Conservation (phyloP, 176 grass and related monocot genomes). For the Dactylis glomerata region DNA sequence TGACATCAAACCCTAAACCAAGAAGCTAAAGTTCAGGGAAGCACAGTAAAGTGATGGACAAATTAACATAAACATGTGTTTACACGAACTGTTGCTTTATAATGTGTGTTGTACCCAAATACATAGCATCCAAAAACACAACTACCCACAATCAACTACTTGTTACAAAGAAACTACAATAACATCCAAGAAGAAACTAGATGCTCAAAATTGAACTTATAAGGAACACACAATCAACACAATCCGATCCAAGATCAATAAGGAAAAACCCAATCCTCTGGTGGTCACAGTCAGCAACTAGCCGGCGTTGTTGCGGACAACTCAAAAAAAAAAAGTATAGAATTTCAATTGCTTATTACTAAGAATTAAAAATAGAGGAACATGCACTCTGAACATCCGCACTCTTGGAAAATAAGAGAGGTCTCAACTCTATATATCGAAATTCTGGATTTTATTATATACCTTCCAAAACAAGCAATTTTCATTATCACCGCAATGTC, state of each 20-base stretch:
- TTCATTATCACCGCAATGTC: neutral
- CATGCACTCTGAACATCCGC: neutral
- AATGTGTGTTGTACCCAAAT: neutral
- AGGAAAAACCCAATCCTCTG: neutral
- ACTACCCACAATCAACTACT: neutral
- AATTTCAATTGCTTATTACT: neutral
- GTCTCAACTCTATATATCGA: neutral
- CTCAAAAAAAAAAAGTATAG: neutral
- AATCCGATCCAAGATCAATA: neutral
- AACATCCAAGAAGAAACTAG: neutral
- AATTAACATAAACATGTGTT: no score
- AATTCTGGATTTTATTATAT: neutral
- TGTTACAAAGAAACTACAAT: neutral
- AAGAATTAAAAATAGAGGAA: neutral
- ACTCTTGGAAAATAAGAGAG: neutral
- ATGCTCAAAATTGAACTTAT: neutral
- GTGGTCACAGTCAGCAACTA: neutral
- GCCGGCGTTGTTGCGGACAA: neutral
- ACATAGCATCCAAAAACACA: neutral
- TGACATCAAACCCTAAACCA: conserved; percentile 1
- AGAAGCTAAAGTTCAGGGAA: no score
- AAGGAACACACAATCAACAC: neutral
- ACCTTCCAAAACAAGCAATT: neutral
- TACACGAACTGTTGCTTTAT: neutral
- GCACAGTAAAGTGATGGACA: no score